These are phyloP conservation scores for Nadsonia commutata DNA, from an alignment of 1,139 yeast species.

Conservation along the genomic window DNA sequence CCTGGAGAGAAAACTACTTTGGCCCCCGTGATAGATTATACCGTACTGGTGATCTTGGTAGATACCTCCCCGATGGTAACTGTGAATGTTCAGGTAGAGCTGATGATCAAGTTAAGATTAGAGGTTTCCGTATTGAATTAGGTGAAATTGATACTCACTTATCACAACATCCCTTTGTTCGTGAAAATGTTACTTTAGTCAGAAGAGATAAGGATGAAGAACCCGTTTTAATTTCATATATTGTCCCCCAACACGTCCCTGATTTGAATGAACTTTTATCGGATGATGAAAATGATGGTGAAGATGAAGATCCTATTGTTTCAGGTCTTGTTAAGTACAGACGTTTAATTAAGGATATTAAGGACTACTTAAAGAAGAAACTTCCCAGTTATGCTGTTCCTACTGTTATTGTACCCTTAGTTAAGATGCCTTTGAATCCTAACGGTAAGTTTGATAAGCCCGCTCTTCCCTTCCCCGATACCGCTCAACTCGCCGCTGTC, in stretches of 20 bases:
- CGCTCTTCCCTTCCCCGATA: conserved; percentile 85
- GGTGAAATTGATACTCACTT: conserved; percentile 97
- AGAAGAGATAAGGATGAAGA: conserved; percentile 87
- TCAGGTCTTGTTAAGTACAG: conserved; percentile 65
- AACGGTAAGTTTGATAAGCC: conserved; percentile 98
- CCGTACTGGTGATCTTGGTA: conserved; percentile 94
- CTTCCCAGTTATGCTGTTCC: conserved; percentile 92
- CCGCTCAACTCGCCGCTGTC: conserved; percentile 66
- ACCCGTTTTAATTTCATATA: conserved; percentile 76
- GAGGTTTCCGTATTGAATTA: conserved; percentile 95
- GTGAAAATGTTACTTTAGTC: conserved; percentile 89
- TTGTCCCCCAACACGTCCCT: conserved; percentile 66
- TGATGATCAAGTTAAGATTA: conserved; percentile 94
- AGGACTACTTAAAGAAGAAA: conserved; percentile 69
- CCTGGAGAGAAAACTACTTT: conserved; percentile 73
- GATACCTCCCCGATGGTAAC: conserved; percentile 92
- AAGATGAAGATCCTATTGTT: conserved; percentile 41
- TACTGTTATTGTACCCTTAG: conserved; percentile 74
- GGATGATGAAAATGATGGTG: conserved; percentile 39
- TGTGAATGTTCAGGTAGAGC: conserved; percentile 98
- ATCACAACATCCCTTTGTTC: conserved; percentile 78
- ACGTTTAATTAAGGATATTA: conserved; percentile 65
- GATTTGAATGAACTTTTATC: conserved; percentile 30
- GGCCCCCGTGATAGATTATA: conserved; percentile 94
- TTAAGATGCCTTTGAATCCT: conserved; percentile 82